Evolutionary conservation across 2,329 filamentous ascomycete genomes (phyloP).

Genomic region (Cercospora brassicicola): DNA sequence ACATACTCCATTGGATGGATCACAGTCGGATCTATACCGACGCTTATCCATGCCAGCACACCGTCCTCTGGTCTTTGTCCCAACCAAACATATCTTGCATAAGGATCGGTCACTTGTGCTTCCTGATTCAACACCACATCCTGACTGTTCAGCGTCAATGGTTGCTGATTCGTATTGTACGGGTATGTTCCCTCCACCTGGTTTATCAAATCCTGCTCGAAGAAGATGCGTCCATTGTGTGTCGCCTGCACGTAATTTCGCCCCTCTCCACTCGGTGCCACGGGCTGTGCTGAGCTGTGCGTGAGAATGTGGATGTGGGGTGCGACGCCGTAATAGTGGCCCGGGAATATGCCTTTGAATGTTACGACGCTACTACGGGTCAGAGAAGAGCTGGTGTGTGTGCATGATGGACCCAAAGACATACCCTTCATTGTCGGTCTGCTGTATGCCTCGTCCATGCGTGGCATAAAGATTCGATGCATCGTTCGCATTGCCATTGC

Average conservation of each 20-base stretch:
- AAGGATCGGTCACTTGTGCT: slow-evolving; percentile 54
- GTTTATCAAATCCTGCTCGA: slow-evolving; percentile 59
- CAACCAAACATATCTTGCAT: slow-evolving; percentile 59
- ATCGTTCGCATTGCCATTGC: slow-evolving; percentile 39
- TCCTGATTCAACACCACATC: slow-evolving; percentile 53
- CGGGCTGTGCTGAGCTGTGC: neutral
- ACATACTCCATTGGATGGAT: slow-evolving; percentile 13
- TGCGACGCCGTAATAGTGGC: slow-evolving; percentile 45
- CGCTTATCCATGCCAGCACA: slow-evolving; percentile 55
- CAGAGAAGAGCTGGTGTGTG: neutral
- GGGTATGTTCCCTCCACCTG: slow-evolving; percentile 52
- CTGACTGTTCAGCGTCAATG: slow-evolving; percentile 52
- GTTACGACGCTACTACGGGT: slow-evolving; percentile 40
- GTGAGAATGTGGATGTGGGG: slow-evolving; percentile 42
- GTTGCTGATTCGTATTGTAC: slow-evolving; percentile 45
- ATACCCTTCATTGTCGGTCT: slow-evolving; percentile 42
- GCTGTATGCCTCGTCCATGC: slow-evolving; percentile 45
- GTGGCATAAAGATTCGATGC: slow-evolving; percentile 40
- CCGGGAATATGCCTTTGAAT: slow-evolving; percentile 47
- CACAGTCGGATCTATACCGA: slow-evolving; percentile 49
- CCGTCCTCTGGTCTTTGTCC: slow-evolving; percentile 55
- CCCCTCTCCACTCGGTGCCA: neutral
- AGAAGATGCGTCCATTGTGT: slow-evolving; percentile 65
- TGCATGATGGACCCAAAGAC: neutral
- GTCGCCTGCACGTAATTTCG: slow-evolving; percentile 43